Evolutionary conservation across 768 basidiomycete species (phyloP), one percentile per base, ranked within the genome.

Genomic region (Lactifluus piperatus): DNA sequence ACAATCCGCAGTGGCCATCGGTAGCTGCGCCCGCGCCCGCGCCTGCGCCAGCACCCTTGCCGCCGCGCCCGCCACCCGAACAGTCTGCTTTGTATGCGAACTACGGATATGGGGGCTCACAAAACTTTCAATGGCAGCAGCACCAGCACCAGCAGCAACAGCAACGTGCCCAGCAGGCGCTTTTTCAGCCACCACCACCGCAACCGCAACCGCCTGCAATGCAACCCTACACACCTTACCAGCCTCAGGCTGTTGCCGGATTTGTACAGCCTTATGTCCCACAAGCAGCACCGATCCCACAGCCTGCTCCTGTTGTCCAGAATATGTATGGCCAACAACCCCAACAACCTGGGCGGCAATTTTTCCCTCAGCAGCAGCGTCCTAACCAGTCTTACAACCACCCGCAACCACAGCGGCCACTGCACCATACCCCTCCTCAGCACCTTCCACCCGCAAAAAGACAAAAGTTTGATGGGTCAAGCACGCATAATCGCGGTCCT

Each of bases 381-480:
- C 75, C 73, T 54, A 79, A 72, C 63, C 79, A 73, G 49, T 80
- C 77, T 32, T 69, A 59, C 41, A 30, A 67, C 51, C 65, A 67
- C 56, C 64, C 62, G 14, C 63, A 63, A 37, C 68, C 68, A 29
- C 68, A 64, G 49, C 80, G 79, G 51, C 73, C 70, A 55, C 54
- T 75, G 24, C 78, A 85, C 63, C 87, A 90, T 63, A 74, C 81
- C 0, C 81, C 86, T 10, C 85, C 86, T 36, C 88, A 88, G 65
- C 86, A 91, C 67, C 76, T 85, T n/a, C 94, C 94, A 9, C 93
- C 94, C 3, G 92, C 92, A 1, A 97, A 97, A 71, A 78, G 94
- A 54, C 91, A 86, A 65, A 81, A 92, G 44, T 94, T 94, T 68
- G 94, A 95, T 43, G 58, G 56, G 24, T 50, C 64, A n/a, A 54